Evolutionary conservation across 306 rosid species (phyloP), one percentile per base, ranked within the genome.

Genomic region (Prunus persica): DNA sequence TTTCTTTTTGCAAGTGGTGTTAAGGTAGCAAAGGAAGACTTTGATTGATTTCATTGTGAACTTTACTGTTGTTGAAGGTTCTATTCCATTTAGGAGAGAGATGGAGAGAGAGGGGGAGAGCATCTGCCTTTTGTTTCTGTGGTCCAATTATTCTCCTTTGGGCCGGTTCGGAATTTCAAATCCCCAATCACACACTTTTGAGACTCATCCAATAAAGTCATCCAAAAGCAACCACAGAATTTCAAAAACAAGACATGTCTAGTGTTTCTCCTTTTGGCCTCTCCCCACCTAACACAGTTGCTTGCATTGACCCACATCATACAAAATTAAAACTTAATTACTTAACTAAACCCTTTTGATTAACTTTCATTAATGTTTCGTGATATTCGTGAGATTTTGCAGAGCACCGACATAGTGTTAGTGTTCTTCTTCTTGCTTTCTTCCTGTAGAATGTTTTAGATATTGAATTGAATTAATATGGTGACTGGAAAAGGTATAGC

Each of bases 221-320:
- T 45, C 49, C 19, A 78, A 80, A 90, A 82, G 88, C 85, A 77
- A 60, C 81, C 86, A 25, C 45, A 69, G n/a, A 56, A 58, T 73
- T 76, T 64, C 69, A 65, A 73, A 57, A 74, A 57, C n/a, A 69
- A 60, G 22, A 7, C 43, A 38, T 6, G 43, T 38, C 9, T 24
- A 58, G 47, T 76, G 38, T 65, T 75, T 75, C 45, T 18, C 19
- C 74, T 72, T 79, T 83, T 54, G 51, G 73, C 45, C 19, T 8
- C 60, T 19, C 10, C 22, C 41, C 67, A 24, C 51, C 25, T 76
- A 52, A n/a, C 11, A n/a, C 7, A 20, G 34, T 61, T 64, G 69
- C 65, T 62, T 69, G 73, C 18, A 68, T 69, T 47, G 74, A 47
- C 71, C 78, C 78, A 38, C 43, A 1, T 63, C 8, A 18, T 18